Conservation (phyloP, 1,139 yeast genomes). For the Cylindricascospora bacillispora region DNA sequence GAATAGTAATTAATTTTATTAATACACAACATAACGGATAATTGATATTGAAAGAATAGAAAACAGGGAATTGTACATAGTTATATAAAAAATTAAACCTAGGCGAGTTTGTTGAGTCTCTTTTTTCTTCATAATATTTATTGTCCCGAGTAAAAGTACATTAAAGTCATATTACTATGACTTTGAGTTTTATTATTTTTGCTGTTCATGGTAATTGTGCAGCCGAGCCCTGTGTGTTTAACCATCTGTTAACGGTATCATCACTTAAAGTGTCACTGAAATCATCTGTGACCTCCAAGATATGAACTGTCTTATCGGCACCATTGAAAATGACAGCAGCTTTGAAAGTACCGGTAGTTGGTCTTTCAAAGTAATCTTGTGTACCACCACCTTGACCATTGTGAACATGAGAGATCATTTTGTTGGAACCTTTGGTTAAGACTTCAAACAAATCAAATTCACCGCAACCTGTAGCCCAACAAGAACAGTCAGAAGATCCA, state of each 20-base stretch:
- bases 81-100: no score
- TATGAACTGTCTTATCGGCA: constrained; percentile 36
- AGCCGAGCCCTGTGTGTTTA: constrained; percentile 36
- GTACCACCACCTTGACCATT: constrained; percentile 90
- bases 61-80: no score
- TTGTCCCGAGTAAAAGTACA: no score
- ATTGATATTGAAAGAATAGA: no score
- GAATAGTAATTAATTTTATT: no score
- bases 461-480: constrained; percentile 97
- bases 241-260: constrained; percentile 45
- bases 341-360: constrained; percentile 61
- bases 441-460: constrained; percentile 89
- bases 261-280: constrained; percentile 45
- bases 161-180: no score
- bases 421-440: constrained; percentile 54
- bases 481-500: constrained; percentile 66
- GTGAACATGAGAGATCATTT: constrained; percentile 74
- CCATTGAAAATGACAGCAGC: constrained; percentile 80
- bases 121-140: no score
- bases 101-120: no score
- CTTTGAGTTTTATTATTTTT: no score
- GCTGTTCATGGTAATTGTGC: constrained; percentile 29
- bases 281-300: constrained; percentile 45
- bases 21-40: no score
- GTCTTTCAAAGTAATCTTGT: constrained; percentile 76